Conservation (phyloP, 2,329 filamentous ascomycete genomes). For the Exophiala sp. region DNA sequence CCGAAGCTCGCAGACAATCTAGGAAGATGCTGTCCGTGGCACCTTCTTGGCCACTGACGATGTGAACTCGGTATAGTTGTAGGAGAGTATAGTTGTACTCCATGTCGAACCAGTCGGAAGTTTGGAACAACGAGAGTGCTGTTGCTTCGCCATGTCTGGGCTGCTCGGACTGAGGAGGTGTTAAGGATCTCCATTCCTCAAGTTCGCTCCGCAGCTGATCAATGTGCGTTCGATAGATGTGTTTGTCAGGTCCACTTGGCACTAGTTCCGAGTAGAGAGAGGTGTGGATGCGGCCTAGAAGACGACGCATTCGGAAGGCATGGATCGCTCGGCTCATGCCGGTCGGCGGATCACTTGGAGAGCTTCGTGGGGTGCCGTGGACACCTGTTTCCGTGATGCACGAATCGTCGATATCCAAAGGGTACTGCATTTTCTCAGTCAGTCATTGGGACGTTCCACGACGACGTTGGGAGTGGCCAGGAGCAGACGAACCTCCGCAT, state of each 20-base stretch:
- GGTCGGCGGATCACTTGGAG: slow-evolving; percentile 9
- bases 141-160: background rate
- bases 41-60: slow-evolving; percentile 16
- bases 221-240: background rate
- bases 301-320: background rate
- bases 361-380: slow-evolving; percentile 21
- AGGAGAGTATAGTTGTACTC: slow-evolving; percentile 27
- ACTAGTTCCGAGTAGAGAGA: slow-evolving; percentile 1
- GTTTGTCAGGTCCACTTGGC: background rate
- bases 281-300: background rate
- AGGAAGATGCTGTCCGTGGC: slow-evolving; percentile 26
- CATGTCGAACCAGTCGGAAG: slow-evolving; percentile 16
- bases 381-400: slow-evolving; percentile 28
- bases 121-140: slow-evolving; percentile 12
- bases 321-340: slow-evolving; percentile 8
- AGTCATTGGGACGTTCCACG: background rate
- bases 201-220: slow-evolving; percentile 1
- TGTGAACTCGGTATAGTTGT: slow-evolving; percentile 27
- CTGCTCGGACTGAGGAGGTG: background rate
- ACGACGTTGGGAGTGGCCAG: background rate
- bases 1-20: slow-evolving; percentile 22
- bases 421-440: slow-evolving; percentile 23
- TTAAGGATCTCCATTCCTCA: slow-evolving; percentile 4
- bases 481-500: slow-evolving; percentile 28
- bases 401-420: slow-evolving; percentile 33